Base-by-base conservation (phyloP, 2,329 filamentous ascomycete species). In the Penicillium capsulatum region DNA sequence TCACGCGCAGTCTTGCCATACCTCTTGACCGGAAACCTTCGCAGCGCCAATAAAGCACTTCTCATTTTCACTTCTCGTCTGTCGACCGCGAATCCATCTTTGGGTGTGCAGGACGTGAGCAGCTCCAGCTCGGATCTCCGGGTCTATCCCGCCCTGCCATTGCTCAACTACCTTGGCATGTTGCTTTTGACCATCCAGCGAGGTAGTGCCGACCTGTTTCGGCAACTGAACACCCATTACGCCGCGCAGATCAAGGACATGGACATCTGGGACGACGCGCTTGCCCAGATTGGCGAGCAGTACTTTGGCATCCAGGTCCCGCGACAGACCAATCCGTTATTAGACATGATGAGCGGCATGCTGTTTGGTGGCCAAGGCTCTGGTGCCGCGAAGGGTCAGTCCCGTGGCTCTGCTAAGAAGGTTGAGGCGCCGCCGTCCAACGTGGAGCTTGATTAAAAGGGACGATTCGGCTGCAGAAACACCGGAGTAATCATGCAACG, bases 311-410 rank as follows among this genome's bases (percentile, higher is more conserved):
- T 98, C 63, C 79, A 82, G 70, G 83, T 89, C 60, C 91, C 90
- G 32, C 78, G 84, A 57, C 88, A 95, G 71, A 85, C 83, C 49
- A 97, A 97, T 65, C 90, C 90, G 3, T 72, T 98, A 65, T 80
- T 97, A 67, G 92, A 98, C 63, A 97, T 98, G 90, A 94, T 98
- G 86, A 90, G 89, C 33, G 90, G 81, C 47, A 80, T 98, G 74
- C 86, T 98, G 58, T 90, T 90, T 34, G 88, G 88, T 5, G 61
- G 51, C 26, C 51, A 65, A 37, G 48, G 41, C 11, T 63, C 57
- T 27, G 59, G 63, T 38, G 70, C 69, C 50, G 77, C 79, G 20
- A 50, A 53, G 33, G 47, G 57, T 17, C 61, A 63, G 44, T 20
- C 33, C 20, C 14, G 34, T 45, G 49, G n/a, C 54, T 50, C 71